Evolutionary conservation across 2,329 filamentous ascomycete species (phyloP), one percentile per base, ranked within the genome.

Genomic region (Diplodia intermedia): DNA sequence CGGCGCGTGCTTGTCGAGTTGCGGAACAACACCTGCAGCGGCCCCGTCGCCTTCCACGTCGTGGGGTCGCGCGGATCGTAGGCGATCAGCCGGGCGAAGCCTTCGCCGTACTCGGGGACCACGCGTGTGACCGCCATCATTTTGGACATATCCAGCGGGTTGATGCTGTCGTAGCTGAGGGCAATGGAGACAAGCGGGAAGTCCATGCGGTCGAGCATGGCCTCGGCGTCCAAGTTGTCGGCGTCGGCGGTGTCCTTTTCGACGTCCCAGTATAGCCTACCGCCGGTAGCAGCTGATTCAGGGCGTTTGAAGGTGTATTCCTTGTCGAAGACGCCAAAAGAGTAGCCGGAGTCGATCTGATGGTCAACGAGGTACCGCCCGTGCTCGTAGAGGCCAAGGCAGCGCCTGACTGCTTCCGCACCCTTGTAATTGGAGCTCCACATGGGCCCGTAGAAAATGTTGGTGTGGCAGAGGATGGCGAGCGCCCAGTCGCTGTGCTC

Each of bases 311-410:
- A 81, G 23, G 70, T 43, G 69, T 80, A 81, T 50, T 79, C 71
- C 9, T 74, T 78, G 70, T 81, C 79, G 72, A 79, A 80, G 40
- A 81, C 77, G 65, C 79, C 79, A 69, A 75, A 79, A 49, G 75
- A 77, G 3, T 78, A 65, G 2, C 75, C 77, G 1, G 75, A 78
- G 40, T 73, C 66, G 68, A 81, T 74, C 66, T 79, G 75, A 68
- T 80, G 76, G 7, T 68, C 65, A 4, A 78, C 68, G 23, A 81
- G 73, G 68, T 81, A 78, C 8, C 68, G 43, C 2, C 54, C 65
- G 8, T 63, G 62, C 5, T 61, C 31, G 5, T 70, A 67, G 1
- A 71, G 36, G 1, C 60, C 50, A 36, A 73, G 69, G 4, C 70
- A 33, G 50, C 71, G 71, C 14, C 65, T 69, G 43, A 72, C 71